A percentile compares a stretch with the other conserved stretches of the same genome.
phyloP scores from a whole-genome alignment of 805 yeast species.

The Candida adriatica region DNA sequence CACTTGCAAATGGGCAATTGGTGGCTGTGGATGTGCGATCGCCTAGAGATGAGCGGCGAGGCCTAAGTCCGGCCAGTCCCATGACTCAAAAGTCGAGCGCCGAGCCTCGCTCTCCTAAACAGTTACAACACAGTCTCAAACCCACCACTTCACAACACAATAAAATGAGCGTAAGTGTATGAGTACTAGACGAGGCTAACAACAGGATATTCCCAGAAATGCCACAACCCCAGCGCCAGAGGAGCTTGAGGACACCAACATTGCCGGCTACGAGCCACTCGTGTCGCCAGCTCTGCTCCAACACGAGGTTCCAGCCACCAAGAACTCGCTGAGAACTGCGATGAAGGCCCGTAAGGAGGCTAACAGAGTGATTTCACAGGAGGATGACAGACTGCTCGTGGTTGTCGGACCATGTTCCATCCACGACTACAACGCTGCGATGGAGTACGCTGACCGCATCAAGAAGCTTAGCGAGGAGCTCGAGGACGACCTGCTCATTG shows the following conservation, averaged over 20 bases:
- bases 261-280: constrained; percentile 88
- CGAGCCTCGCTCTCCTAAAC: too few species aligned
- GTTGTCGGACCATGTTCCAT: constrained; percentile 97
- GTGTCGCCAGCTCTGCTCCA: constrained; percentile 89
- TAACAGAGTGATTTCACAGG: constrained; percentile 61
- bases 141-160: too few species aligned
- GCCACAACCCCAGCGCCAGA: constrained; percentile 17
- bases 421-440: constrained; percentile 85
- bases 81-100: too few species aligned
- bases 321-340: constrained; percentile 53
- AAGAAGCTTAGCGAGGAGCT: constrained; percentile 63
- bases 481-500: constrained; percentile 66
- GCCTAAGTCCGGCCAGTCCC: too few species aligned
- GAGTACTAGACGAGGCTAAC: too few species aligned
- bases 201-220: constrained; percentile 7
- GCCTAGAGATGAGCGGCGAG: too few species aligned
- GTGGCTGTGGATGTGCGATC: too few species aligned
- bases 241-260: constrained; percentile 63
- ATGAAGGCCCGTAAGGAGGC: constrained; percentile 74
- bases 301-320: constrained; percentile 68
- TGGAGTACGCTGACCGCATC: constrained; percentile 75
- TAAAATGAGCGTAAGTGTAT: too few species aligned
- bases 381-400: constrained; percentile 78
- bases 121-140: too few species aligned
- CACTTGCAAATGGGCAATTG: too few species aligned